Base-by-base conservation (phyloP, 1,284 basidiomycete genomes). In the Ceratobasidium sp. region DNA sequence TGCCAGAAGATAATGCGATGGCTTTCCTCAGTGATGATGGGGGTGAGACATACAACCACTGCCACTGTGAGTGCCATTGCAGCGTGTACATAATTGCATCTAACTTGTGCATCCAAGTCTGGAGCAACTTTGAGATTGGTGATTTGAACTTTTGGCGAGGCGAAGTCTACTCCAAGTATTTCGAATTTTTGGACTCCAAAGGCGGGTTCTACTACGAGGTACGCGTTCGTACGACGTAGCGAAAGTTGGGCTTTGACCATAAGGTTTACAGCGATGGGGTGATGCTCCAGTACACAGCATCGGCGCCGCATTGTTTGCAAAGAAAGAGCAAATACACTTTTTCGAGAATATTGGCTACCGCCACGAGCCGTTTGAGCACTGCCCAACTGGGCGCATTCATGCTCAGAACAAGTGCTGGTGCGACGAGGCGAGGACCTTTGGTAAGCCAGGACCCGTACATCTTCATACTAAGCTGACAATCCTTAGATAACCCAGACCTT, bases 61-160 rank as follows among this genome's bases (percentile, higher is more conserved):
- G 93, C 82, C 94, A 94, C 83, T 94, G 90, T 89, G 82, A 84
- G 87, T 33, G 93, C 82, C 93, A 94, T 83, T 94, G 90, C 89
- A 82, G 84, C 86, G 20, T 41, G 12, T 59, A 27, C 46, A 12
- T 12, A 23, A 4, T 23, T 27, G 44, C 3, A 2, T 35, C 30
- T 74, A 16, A 77, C 8, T 46, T 46, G 20, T 23, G n/a, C 20
- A 4, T 35, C 8, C 0, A 73, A 85, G 85, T 86, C 82, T 86
- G 86, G 86, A 85, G 83, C 76, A 87, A 87, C 82, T 87, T 88
- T 78, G 88, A 90, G 81, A 88, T 90, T 62, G 89, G 84, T 67
- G 79, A 81, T 79, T 78, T 82, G 78, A 84, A 85, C 73, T 88
- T 89, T 81, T 88, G 87, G 85, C 84, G 89, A 48, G 82, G 83